A percentile compares a stretch with the other conserved stretches of the same genome.
These are phyloP conservation scores for Penicillium herquei DNA, from an alignment of 495 filamentous ascomycete genomes.

Conservation along the genomic window DNA sequence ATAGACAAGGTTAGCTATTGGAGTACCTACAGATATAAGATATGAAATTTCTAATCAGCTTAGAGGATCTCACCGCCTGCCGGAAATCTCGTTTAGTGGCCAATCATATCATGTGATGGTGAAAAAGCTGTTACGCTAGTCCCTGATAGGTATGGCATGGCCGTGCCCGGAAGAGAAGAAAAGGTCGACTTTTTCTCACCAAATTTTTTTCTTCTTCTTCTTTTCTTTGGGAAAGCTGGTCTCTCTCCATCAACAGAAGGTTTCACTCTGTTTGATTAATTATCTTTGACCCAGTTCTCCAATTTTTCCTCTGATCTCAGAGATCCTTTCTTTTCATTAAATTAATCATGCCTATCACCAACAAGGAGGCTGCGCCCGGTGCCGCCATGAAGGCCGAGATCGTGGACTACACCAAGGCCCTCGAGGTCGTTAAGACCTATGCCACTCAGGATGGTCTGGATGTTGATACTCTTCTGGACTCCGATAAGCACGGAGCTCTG, in stretches of 20 bases:
- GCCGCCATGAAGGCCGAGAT: slow-evolving; percentile 46
- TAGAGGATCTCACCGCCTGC: slow-evolving; percentile 1
- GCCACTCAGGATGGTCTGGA: slow-evolving; percentile 76
- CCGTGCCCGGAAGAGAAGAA: slow-evolving; percentile 29
- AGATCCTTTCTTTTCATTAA: slow-evolving; percentile 34
- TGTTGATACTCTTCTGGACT: slow-evolving; percentile 78
- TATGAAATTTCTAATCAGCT: no score
- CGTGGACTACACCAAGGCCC: slow-evolving; percentile 62
- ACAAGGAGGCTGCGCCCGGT: slow-evolving; percentile 54
- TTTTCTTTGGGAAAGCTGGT: slow-evolving; percentile 55
- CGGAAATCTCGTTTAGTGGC: slow-evolving; percentile 34
- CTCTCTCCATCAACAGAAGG: slow-evolving; percentile 54
- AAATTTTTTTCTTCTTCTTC: slow-evolving; percentile 49
- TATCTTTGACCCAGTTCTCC: slow-evolving; percentile 8
- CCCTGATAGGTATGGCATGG: slow-evolving; percentile 18
- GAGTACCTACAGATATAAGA: no score
- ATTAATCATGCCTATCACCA: slow-evolving; percentile 66
- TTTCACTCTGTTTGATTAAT: slow-evolving; percentile 49
- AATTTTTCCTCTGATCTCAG: slow-evolving; percentile 7
- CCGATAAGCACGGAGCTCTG: slow-evolving; percentile 82
- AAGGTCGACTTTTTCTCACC: slow-evolving; percentile 37
- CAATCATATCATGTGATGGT: slow-evolving; percentile 22
- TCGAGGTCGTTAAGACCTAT: slow-evolving; percentile 76
- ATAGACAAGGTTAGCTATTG: no score
- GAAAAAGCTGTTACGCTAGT: slow-evolving; percentile 18